Base-by-base conservation (phyloP, 2,329 filamentous ascomycete genomes). In the Cladosporium cucumerinum region DNA sequence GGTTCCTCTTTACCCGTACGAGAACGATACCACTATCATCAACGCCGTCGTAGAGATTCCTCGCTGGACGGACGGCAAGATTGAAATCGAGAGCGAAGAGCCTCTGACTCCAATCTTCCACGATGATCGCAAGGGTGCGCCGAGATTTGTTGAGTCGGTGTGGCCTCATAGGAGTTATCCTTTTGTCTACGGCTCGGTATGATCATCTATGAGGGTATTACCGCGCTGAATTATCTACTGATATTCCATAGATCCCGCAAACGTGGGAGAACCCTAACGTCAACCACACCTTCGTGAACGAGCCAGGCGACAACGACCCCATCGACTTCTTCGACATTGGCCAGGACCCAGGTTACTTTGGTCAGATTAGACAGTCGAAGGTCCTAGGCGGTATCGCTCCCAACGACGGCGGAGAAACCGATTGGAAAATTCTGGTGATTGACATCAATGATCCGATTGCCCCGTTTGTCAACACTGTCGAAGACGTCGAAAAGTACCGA, bases 391-490 rank as follows among this genome's bases (percentile, higher is more conserved):
- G 97, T 78, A 98, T 99, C 94, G 95, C 95, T 73, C 88, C 99
- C 72, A 91, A 99, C 70, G 95, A 99, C 76, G 95, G 99, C 87
- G 95, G 96, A 81, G 95, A 99, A 89, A 99, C 95, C 70, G 95
- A 99, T 87, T 99, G 95, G 95, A 99, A 99, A 89, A 92, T 99
- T 84, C 97, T 99, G 75, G 95, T 98, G 81, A 96, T 99, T 78
- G 95, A 99, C 79, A 83, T 97, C 79, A 97, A 98, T 83, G 95
- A 99, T 84, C 94, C 95, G 72, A 86, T 99, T 70, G 95, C 95
- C 64, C 82, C 91, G 77, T 97, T 97, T 88, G 90, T 99, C 79
- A 94, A 99, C 84, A 93, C 98, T 79, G 89, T 98, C 70, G 95
- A 98, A 87, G 95, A 99, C 78, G 95, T 99, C 73, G 95, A 99